Conservation (phyloP, 805 yeast genomes). For the Yarrowia bubula region DNA sequence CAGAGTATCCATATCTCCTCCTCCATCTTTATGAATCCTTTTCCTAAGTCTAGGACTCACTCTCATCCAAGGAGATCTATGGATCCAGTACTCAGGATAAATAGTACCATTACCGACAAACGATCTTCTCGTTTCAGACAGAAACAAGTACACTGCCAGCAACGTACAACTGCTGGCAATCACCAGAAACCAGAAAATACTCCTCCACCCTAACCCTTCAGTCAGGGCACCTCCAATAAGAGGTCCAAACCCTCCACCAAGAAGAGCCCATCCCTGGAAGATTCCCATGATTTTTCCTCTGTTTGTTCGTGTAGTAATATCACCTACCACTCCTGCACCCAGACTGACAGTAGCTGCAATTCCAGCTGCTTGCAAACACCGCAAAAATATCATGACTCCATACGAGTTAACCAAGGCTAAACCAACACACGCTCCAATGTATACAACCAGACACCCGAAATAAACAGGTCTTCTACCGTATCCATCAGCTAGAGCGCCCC, state of each 20-base stretch:
- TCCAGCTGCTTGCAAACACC: conserved; percentile 74
- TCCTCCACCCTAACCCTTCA: conserved; percentile 61
- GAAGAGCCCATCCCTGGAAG: conserved; percentile 58
- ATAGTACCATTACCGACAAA: conserved; percentile 75
- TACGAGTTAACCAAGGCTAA: conserved; percentile 57
- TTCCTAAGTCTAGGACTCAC: not conserved
- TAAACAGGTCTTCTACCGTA: conserved; percentile 71
- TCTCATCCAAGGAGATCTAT: conserved; percentile 10
- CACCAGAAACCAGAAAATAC: conserved; percentile 62
- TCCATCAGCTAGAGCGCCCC: conserved; percentile 68
- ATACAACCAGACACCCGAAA: conserved; percentile 55
- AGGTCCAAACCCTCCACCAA: conserved; percentile 80
- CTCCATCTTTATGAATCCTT: not conserved
- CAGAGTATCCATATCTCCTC: conserved; percentile 2
- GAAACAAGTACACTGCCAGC: conserved; percentile 38
- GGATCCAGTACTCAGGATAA: conserved; percentile 42
- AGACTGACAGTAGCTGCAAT: conserved; percentile 74
- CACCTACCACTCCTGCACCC: conserved; percentile 70
- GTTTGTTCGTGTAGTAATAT: conserved; percentile 59
- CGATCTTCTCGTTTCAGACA: conserved; percentile 76
- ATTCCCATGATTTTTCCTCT: conserved; percentile 75
- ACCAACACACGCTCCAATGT: conserved; percentile 61
- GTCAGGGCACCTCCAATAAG: conserved; percentile 57
- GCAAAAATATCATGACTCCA: conserved; percentile 57
- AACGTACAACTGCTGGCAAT: conserved; percentile 55